Evolutionary conservation across 306 rosid genomes (phyloP).

Genomic region (Fragaria iinumae): DNA sequence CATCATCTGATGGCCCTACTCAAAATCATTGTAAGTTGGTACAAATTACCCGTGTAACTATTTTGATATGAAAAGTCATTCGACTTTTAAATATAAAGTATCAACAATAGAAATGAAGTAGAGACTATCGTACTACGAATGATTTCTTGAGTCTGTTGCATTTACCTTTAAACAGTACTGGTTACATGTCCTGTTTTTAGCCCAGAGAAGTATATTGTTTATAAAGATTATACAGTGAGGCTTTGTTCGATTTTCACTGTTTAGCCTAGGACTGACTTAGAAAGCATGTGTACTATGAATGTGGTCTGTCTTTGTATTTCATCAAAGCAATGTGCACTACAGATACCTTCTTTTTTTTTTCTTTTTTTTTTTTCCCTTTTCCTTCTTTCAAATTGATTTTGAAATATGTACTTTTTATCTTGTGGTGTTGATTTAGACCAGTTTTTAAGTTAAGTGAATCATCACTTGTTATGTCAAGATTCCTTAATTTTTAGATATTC

Average conservation of each 20-base stretch:
- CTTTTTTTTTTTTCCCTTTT: background rate
- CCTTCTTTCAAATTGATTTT: background rate
- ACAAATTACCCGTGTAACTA: background rate
- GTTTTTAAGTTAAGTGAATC: background rate
- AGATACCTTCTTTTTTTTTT: no score
- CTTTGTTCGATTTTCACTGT: background rate
- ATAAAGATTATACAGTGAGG: background rate
- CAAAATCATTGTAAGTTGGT: background rate
- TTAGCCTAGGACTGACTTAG: background rate
- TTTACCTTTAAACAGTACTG: background rate
- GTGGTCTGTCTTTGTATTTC: background rate
- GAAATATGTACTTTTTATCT: background rate
- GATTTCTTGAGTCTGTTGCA: background rate
- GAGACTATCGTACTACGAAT: no score
- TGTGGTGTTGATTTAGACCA: background rate
- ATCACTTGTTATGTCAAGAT: constrained; percentile 3
- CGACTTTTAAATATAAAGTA: background rate
- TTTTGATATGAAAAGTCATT: background rate
- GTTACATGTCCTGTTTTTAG: background rate
- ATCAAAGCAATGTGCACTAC: background rate
- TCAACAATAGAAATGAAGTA: background rate
- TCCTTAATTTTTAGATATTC: constrained; percentile 70
- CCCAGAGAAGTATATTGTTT: background rate
- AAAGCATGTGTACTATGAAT: background rate
- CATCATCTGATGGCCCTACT: background rate